Evolutionary conservation across 1,139 yeast species (phyloP), one percentile per base, ranked within the genome.

Genomic region (Magnusiomyces ingens): DNA sequence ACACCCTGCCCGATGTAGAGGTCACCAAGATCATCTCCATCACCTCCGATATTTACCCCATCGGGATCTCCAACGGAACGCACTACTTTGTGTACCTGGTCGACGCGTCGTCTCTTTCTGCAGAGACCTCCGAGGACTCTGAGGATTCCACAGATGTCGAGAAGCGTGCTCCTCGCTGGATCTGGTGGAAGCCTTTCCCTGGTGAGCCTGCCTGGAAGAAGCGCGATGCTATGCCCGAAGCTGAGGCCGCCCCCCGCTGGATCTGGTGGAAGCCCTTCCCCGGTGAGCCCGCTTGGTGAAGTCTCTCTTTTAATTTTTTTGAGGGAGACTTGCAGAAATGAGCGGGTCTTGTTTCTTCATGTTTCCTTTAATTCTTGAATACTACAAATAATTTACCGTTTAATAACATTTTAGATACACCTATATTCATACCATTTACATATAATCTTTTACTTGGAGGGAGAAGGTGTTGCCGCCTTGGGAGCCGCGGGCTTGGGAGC

Each of bases 221-320:
- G 19, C 36, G 47, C 6, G 47, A 44, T 19, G 37, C 47, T 44
- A 13, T 21, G 11, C 46, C 46, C 3, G 47, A 44, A 10, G 47
- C 47, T 4, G 18, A 26, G 6, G 37, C 47, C n/a, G 19, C 21
- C 12, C 37, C 37, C 4, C 37, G 32, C 26, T 37, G 41, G 41
- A 37, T 37, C 8, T 43, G 45, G 45, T 43, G 45, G 45, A 18
- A 43, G 12, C 45, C 45, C 3, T 19, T 12, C 15, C n/a, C 11
- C 8, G 47, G 38, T 15, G 37, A 44, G 37, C 47, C 47, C 6
- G 18, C 37, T n/a, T 44, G 32, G 32, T 26, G 8, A 26, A 26
- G 8, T 5, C 4, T 8, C 8, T 26, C 8, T 26, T 26, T 26
- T 26, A 5, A 26, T 26, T 26, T 26, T 26, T 26, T 26, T 26